Conservation (phyloP, 2,329 filamentous ascomycete species). For the Colletotrichum shisoi region DNA sequence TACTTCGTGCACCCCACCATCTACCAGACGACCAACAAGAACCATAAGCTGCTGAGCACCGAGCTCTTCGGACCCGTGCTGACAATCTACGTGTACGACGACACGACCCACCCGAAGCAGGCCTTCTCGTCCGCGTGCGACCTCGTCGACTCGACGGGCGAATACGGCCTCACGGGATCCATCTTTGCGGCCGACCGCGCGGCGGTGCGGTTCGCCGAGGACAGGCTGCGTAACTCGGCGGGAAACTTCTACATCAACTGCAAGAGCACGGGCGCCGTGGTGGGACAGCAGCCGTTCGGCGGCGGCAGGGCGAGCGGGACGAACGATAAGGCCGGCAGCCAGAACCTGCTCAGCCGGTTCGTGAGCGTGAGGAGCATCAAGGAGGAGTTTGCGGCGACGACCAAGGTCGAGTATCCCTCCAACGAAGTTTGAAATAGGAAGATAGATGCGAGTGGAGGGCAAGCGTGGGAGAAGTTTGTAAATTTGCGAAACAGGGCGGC, state of each 20-base stretch:
- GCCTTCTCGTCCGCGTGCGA: slow-evolving; percentile 68
- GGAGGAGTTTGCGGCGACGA: slow-evolving; percentile 75
- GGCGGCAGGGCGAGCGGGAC: slow-evolving; percentile 73
- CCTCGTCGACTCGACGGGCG: slow-evolving; percentile 74
- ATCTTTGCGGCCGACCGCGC: slow-evolving; percentile 76
- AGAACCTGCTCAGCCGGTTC: slow-evolving; percentile 70
- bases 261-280: slow-evolving; percentile 78
- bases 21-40: slow-evolving; percentile 76
- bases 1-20: slow-evolving; percentile 87
- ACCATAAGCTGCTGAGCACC: slow-evolving; percentile 75
- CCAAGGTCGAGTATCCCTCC: slow-evolving; percentile 73
- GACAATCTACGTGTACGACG: slow-evolving; percentile 79
- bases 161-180: slow-evolving; percentile 80
- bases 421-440: slow-evolving; percentile 63
- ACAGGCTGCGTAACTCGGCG: slow-evolving; percentile 74
- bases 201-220: slow-evolving; percentile 72
- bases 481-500: slow-evolving; percentile 1
- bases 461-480: not conserved
- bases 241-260: slow-evolving; percentile 90
- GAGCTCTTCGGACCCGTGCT: slow-evolving; percentile 87
- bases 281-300: slow-evolving; percentile 77
- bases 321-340: slow-evolving; percentile 76
- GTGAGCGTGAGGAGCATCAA: slow-evolving; percentile 73
- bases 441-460: not conserved
- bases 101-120: slow-evolving; percentile 59